Evolutionary conservation across 805 yeast genomes (phyloP).

Genomic region (Kuraishia ogatae): DNA sequence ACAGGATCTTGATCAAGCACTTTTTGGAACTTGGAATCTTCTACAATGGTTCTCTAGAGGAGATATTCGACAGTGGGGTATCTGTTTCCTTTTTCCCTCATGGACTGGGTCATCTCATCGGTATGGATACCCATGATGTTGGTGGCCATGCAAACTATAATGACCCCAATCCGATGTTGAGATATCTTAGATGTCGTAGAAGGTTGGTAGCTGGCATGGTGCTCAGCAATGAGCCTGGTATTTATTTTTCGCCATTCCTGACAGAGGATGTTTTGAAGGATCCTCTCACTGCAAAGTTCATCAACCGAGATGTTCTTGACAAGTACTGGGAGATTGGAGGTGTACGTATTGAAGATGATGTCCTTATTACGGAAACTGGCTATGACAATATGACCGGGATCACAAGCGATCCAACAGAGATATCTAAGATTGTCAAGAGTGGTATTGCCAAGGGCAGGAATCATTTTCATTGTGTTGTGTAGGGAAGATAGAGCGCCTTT

Average conservation of each 20-base stretch:
- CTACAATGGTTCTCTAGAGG: constrained; percentile 43
- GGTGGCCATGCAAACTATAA: constrained; percentile 83
- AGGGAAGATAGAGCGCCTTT: not conserved
- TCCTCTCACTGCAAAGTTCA: constrained; percentile 42
- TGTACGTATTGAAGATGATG: constrained; percentile 92
- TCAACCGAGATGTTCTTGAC: constrained; percentile 57
- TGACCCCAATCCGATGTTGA: constrained; percentile 70
- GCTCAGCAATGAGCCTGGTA: constrained; percentile 92
- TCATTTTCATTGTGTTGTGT: constrained; percentile 45
- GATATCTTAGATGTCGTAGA: constrained; percentile 77
- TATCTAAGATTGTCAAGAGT: constrained; percentile 62
- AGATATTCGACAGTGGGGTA: constrained; percentile 60
- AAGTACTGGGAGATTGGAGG: constrained; percentile 92
- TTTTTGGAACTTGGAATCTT: constrained; percentile 74
- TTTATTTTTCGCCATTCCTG: constrained; percentile 80
- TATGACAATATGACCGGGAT: constrained; percentile 74
- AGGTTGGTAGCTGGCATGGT: constrained; percentile 68
- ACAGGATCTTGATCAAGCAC: constrained; percentile 62
- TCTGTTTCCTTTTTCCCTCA: constrained; percentile 87
- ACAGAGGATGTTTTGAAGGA: constrained; percentile 54
- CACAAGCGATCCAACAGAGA: constrained; percentile 81
- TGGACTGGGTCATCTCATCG: constrained; percentile 89
- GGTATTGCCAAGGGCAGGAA: constrained; percentile 56
- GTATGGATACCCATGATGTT: constrained; percentile 95
- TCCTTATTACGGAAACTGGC: constrained; percentile 69